Evolutionary conservation across 2,329 filamentous ascomycete species (phyloP).

Genomic region (Blumeria graminis): DNA sequence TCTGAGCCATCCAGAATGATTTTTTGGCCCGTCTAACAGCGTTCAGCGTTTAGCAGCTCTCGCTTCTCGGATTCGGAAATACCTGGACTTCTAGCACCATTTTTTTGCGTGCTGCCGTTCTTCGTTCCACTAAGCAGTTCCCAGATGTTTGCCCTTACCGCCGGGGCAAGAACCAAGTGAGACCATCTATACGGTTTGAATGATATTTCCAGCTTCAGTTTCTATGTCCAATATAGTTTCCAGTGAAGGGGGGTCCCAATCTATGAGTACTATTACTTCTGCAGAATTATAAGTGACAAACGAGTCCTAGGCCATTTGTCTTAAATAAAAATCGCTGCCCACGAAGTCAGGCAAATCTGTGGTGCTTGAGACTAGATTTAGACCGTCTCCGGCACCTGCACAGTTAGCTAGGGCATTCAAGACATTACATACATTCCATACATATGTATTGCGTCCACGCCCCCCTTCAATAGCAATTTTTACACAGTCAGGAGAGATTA

Average conservation of each 20-base stretch:
- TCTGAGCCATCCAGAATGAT: neutral
- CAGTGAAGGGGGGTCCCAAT: neutral
- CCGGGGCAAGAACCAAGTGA: neutral
- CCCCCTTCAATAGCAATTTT: neutral
- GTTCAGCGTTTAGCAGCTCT: neutral
- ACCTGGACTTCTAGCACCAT: neutral
- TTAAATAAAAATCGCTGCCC: no score
- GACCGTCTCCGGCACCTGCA: neutral
- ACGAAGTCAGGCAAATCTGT: neutral
- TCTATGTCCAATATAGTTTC: neutral
- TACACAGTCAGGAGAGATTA: neutral
- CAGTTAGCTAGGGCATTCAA: neutral
- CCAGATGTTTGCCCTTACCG: neutral
- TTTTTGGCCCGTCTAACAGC: neutral
- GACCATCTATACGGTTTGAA: neutral
- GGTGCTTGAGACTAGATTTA: neutral
- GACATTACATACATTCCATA: neutral
- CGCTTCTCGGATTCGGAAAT: neutral
- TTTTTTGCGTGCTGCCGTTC: neutral
- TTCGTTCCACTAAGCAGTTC: neutral
- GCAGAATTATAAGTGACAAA: neutral
- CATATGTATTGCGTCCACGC: neutral
- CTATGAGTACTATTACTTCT: neutral
- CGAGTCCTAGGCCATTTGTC: no score
- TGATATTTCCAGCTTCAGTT: neutral